A percentile compares a stretch with the other conserved stretches of the same genome.
Conservation (phyloP, 2,329 filamentous ascomycete species). For the Chalaropsis ovoidea region DNA sequence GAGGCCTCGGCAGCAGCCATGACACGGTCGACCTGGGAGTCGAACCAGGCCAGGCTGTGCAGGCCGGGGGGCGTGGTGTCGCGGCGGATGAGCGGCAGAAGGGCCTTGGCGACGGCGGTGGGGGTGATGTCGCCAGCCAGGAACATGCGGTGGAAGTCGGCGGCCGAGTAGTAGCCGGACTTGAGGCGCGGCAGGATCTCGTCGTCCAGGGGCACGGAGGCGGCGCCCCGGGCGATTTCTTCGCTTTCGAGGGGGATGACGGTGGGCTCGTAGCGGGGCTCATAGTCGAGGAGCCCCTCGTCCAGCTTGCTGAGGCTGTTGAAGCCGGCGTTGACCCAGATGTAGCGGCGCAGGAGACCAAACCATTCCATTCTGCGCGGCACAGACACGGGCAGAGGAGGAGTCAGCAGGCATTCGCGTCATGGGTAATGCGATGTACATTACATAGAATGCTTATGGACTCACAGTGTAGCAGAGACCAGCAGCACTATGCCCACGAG, state of each 20-base stretch:
- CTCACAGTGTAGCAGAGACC: slow-evolving; percentile 46
- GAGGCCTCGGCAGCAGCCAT: slow-evolving; percentile 38
- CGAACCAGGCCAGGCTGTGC: slow-evolving; percentile 39
- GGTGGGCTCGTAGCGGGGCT: slow-evolving; percentile 40
- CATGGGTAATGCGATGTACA: neutral
- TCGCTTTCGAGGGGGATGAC: slow-evolving; percentile 38
- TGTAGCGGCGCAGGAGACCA: slow-evolving; percentile 42
- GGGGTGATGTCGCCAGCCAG: slow-evolving; percentile 40
- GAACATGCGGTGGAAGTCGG: slow-evolving; percentile 39
- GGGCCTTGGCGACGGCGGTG: slow-evolving; percentile 36
- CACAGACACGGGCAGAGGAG: neutral
- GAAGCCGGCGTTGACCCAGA: slow-evolving; percentile 59
- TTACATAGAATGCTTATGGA: neutral
- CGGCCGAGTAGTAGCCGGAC: slow-evolving; percentile 33
- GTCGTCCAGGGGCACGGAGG: neutral
- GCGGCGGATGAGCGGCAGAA: slow-evolving; percentile 39
- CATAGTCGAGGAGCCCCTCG: slow-evolving; percentile 42
- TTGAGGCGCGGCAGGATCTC: slow-evolving; percentile 15
- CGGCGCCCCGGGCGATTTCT: slow-evolving; percentile 15
- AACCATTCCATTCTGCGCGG: slow-evolving; percentile 44
- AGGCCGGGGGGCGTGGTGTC: slow-evolving; percentile 34
- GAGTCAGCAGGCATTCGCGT: neutral
- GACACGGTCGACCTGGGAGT: slow-evolving; percentile 36
- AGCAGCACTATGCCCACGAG: slow-evolving; percentile 46
- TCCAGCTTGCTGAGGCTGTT: slow-evolving; percentile 44